Base-by-base conservation (phyloP, 1,284 basidiomycete species). In the Vanrija sp. region DNA sequence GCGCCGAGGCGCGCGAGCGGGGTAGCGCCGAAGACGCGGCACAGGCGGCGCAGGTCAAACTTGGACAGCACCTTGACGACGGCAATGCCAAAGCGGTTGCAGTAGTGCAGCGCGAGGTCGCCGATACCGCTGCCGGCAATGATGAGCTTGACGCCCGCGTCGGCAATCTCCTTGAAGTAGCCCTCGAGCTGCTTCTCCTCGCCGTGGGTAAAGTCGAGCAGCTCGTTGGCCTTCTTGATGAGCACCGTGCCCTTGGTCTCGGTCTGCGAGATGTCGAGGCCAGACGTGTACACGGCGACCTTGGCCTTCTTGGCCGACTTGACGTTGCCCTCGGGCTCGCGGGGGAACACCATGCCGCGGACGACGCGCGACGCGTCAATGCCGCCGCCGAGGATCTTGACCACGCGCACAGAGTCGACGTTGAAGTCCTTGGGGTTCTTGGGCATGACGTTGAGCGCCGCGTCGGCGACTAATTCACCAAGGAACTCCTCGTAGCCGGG, bases 201-300 rank as follows among this genome's bases (percentile, higher is more conserved):
- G 35, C 93, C 96, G 20, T 84, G 82, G 4, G 93, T 91, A 71
- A 98, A 99, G 78, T 95, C 92, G 60, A 96, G 82, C 83, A 98
- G 88, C 75, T 99, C 95, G 54, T 96, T 87, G 6, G 94, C 92
- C 75, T 85, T 98, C 76, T 95, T 92, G 66, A 99, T 83, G 45
- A 99, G 82, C 2, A 98, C 96, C 3, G 96, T 99, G 45, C 96
- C 96, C 77, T 99, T 99, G 20, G 96, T 99, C 78, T 99, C 96
- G 20, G 96, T 98, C 77, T 98, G 96, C 15, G 91, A 83, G 55
- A 92, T 85, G 73, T 98, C 95, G 56, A 98, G 81, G 2, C 88
- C 89, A 60, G 85, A 91, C 0, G 94, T 98, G 79, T 88, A 98
- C 53, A 98, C 89, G 6, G 89, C 94, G 45, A 96, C 92, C 77